Base-by-base conservation (phyloP, 331 rosid genomes). In the Malus hybrid region DNA sequence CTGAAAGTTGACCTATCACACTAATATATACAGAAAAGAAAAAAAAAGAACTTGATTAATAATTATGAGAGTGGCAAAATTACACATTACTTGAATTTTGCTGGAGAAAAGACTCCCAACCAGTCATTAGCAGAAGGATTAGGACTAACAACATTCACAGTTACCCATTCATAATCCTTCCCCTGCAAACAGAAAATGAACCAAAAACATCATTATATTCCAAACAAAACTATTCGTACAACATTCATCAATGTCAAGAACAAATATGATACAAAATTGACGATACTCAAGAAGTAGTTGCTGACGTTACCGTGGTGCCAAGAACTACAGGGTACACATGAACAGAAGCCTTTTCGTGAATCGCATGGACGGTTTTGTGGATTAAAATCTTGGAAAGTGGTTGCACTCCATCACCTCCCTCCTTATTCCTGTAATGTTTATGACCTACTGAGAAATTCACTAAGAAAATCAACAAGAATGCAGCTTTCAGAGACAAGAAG, bases 61-160 rank as follows among this genome's bases (percentile, higher is more conserved):
- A 15, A 15, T 6, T 18, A 55, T 10, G 44, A 22, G n/a, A 12
- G 60, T 58, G 6, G 79, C 68, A 75, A 57, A 77, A 52, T 64
- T 22, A 63, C 53, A 63, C 56, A 76, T 78, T 87, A 90, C 97
- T 84, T 81, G 80, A 93, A 90, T 12, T 88, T 88, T 72, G 96
- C 93, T 7, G 97, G 97, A 71, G 97, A 88, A 83, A 92, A 92
- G 77, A 92, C 92, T 58, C 85, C 96, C 52, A 92, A 63, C 96
- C 96, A 92, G 79, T 90, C 93, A 73, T 87, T 86, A 29, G 42
- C 55, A 65, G 93, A 86, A n/a, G 96, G 92, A 1, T 84, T 26
- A 11, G 89, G 91, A 66, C 61, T 76, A 64, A 76, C 69, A 73
- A 92, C 14, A 50, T 81, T 34, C 36, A 92, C 81, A 11, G 83